A percentile compares a stretch with the other conserved stretches of the same genome.
These are phyloP conservation scores for Vitis cinerea DNA, from an alignment of 164 flowering plant species.

Conservation along the genomic window DNA sequence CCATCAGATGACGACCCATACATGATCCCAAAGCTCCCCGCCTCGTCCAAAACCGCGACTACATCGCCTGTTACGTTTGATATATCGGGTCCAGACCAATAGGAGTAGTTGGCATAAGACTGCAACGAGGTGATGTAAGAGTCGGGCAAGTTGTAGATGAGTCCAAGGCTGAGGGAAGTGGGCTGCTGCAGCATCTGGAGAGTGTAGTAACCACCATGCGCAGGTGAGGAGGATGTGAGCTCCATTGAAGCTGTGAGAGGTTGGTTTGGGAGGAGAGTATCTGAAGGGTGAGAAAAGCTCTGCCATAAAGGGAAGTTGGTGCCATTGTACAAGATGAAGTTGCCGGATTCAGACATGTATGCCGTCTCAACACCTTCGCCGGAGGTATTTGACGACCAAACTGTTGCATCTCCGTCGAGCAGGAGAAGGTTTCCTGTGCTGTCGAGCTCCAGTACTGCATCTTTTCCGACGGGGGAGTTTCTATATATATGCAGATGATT, in stretches of 20 bases:
- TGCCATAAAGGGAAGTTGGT: constrained; percentile 47
- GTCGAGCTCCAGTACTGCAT: constrained; percentile 69
- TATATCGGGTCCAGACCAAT: constrained; percentile 68
- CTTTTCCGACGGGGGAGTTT: constrained; percentile 69
- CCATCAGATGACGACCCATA: constrained; percentile 67
- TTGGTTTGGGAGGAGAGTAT: constrained; percentile 86
- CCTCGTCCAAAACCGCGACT: constrained; percentile 54
- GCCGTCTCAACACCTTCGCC: constrained; percentile 43
- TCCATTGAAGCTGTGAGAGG: constrained; percentile 53
- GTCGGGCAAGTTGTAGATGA: constrained; percentile 63
- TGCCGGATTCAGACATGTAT: constrained; percentile 71
- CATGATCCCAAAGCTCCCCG: constrained; percentile 76
- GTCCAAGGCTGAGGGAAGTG: constrained; percentile 70
- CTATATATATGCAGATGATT: constrained; percentile 47
- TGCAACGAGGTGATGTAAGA: constrained; percentile 20
- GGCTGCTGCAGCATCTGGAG: constrained; percentile 87
- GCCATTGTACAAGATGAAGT: constrained; percentile 50
- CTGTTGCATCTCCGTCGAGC: constrained; percentile 29
- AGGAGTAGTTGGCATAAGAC: constrained; percentile 56
- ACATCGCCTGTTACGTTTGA: constrained; percentile 87
- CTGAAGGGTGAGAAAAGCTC: constrained; percentile 81
- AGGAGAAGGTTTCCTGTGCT: constrained; percentile 72
- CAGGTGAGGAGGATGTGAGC: constrained; percentile 53
- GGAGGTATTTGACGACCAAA: constrained; percentile 83
- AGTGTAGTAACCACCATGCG: constrained; percentile 56